These are phyloP conservation scores for Coemansia sp. DNA, from an alignment of 192 early-diverging fungal genomes.

Conservation along the genomic window DNA sequence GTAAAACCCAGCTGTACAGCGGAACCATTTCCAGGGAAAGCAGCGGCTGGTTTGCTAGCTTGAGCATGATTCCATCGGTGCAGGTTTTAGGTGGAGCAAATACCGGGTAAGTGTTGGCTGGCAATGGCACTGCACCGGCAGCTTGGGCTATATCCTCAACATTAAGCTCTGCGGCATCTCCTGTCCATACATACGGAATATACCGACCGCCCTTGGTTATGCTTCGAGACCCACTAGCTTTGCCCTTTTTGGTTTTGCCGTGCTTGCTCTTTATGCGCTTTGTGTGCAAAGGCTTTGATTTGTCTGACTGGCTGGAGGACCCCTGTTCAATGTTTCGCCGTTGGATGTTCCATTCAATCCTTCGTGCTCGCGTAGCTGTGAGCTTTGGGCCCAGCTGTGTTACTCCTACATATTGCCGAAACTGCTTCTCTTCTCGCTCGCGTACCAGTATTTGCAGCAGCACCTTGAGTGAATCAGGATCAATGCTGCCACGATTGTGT, in stretches of 20 bases:
- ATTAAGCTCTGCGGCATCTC: background rate
- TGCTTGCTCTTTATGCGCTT: conserved; percentile 3
- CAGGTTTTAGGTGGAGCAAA: background rate
- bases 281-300: background rate
- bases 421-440: conserved; percentile 56
- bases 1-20: background rate
- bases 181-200: conserved; percentile 39
- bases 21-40: conserved; percentile 10
- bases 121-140: conserved; percentile 3
- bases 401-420: conserved; percentile 35
- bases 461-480: conserved; percentile 34
- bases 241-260: background rate
- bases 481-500: conserved; percentile 56
- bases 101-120: background rate
- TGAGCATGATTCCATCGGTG: background rate
- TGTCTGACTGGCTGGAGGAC: background rate
- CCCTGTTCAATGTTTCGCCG: background rate
- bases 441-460: conserved; percentile 51
- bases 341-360: conserved; percentile 20
- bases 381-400: conserved; percentile 26
- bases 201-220: background rate
- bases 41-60: conserved; percentile 10
- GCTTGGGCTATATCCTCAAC: conserved; percentile 2
- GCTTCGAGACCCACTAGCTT: background rate
- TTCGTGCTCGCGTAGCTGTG: conserved; percentile 21